Conservation (phyloP, 176 grass and related monocot genomes). For the Oryza nivara region DNA sequence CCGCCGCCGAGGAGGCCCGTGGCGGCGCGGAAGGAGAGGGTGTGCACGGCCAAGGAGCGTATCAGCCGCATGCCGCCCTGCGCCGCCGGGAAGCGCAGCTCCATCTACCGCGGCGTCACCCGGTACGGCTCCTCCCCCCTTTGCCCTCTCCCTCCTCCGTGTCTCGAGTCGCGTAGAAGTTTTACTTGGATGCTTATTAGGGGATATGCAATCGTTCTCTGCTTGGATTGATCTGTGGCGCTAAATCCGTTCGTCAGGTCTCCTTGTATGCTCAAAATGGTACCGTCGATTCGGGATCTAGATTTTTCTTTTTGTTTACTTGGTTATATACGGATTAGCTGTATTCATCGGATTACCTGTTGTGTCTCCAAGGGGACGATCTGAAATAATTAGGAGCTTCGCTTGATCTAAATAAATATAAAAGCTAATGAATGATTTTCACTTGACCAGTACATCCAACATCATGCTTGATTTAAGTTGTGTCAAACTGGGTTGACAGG, state of each 20-base stretch:
- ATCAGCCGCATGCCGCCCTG: slow-evolving; percentile 99
- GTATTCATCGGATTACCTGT: too few species aligned
- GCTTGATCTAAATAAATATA: too few species aligned
- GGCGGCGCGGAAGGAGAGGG: slow-evolving; percentile 76
- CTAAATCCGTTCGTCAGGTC: background rate
- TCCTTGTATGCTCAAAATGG: background rate
- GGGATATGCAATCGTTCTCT: background rate
- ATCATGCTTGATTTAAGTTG: background rate
- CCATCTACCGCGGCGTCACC: slow-evolving; percentile 98
- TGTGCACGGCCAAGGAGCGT: slow-evolving; percentile 97
- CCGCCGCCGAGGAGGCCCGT: slow-evolving; percentile 56
- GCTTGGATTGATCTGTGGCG: background rate
- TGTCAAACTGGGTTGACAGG: background rate
- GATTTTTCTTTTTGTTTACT: background rate
- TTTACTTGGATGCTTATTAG: background rate
- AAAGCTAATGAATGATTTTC: too few species aligned
- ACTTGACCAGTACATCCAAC: background rate
- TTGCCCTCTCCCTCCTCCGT: background rate
- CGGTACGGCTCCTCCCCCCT: slow-evolving; percentile 41
- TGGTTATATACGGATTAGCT: background rate
- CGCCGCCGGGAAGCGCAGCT: slow-evolving; percentile 95
- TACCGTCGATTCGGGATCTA: slow-evolving; percentile 22
- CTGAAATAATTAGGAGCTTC: background rate
- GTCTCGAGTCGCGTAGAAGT: background rate
- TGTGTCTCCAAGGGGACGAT: background rate